Evolutionary conservation across 306 rosid species (phyloP), one percentile per base, ranked within the genome.

Genomic region (Dryas alaskensis): DNA sequence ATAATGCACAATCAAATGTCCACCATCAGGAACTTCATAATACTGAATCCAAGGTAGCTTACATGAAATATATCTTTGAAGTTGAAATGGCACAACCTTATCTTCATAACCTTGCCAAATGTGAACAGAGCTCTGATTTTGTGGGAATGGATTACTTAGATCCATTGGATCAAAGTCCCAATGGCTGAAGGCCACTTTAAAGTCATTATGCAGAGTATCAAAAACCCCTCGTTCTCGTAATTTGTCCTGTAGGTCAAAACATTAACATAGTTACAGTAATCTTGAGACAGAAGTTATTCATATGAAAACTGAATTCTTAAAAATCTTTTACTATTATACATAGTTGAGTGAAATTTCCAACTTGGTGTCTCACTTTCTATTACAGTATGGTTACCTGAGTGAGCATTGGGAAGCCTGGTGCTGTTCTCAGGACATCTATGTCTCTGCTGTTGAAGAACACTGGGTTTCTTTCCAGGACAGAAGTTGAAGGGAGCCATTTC

Each of bases 21-120:
- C 98, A 48, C 98, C 98, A 68, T 93, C 91, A 52, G 85, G 80
- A 80, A 93, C 96, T 80, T 93, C 98, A 80, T 93, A 94, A 55
- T 93, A 93, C 63, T 69, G 77, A 43, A 91, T 86, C 98, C 98
- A 93, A 0, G 92, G 96, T n/a, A 93, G 84, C 87, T 85, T 88
- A 73, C 68, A 77, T 47, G 92, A 74, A 65, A 93, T 74, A 74
- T 79, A 88, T 81, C 96, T 91, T 58, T 93, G 98, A 54, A 91
- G 84, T 76, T 89, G 71, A 69, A 86, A 80, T 48, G 98, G 97
- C 78, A 93, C 98, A 17, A 93, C 94, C 80, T 89, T 91, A 62
- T 93, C 98, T 76, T 93, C 98, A 44, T 77, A 89, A 8, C 98
- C 98, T 66, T 93, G 98, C 97, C 97, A 93, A 54, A 93, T 88